These are phyloP conservation scores for Peltaster fructicola DNA, from an alignment of 2,329 filamentous ascomycete genomes.

Conservation along the genomic window DNA sequence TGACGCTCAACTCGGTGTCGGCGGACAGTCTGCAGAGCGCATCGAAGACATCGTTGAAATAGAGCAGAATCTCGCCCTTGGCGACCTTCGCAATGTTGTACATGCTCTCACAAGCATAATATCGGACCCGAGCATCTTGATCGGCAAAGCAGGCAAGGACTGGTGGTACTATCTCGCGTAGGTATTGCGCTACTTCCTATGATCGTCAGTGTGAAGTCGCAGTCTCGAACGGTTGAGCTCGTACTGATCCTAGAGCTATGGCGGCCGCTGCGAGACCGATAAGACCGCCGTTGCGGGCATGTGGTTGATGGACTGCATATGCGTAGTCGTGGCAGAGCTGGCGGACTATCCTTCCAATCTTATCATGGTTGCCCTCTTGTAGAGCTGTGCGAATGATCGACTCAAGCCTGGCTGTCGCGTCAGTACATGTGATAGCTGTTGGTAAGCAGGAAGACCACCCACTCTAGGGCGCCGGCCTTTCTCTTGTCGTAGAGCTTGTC, in stretches of 20 bases:
- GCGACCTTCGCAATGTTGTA: conserved; percentile 99
- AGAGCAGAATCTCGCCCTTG: conserved; percentile 89
- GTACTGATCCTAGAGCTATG: conserved; percentile 83
- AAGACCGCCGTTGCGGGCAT: conserved; percentile 87
- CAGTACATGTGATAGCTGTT: neutral
- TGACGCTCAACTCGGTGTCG: conserved; percentile 90
- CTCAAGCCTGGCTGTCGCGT: conserved; percentile 48
- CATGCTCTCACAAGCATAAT: conserved; percentile 99
- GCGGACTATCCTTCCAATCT: conserved; percentile 74
- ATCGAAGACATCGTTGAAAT: conserved; percentile 98
- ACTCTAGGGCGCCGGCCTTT: conserved; percentile 93
- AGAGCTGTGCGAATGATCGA: conserved; percentile 74
- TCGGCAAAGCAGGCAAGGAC: conserved; percentile 95
- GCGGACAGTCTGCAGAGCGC: conserved; percentile 91
- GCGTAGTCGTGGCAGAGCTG: conserved; percentile 96
- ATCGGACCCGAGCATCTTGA: conserved; percentile 89
- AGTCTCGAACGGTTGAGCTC: conserved; percentile 21
- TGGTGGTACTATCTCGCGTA: conserved; percentile 86
- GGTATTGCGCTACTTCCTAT: conserved; percentile 78
- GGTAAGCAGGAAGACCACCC: conserved; percentile 24
- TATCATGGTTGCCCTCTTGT: conserved; percentile 56
- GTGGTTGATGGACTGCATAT: conserved; percentile 90
- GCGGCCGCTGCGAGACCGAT: conserved; percentile 91
- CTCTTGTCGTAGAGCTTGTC: conserved; percentile 98
- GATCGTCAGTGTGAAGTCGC: conserved; percentile 9